phyloP scores from a whole-genome alignment of 805 yeast genomes.

The Pichia phayaonensis region DNA sequence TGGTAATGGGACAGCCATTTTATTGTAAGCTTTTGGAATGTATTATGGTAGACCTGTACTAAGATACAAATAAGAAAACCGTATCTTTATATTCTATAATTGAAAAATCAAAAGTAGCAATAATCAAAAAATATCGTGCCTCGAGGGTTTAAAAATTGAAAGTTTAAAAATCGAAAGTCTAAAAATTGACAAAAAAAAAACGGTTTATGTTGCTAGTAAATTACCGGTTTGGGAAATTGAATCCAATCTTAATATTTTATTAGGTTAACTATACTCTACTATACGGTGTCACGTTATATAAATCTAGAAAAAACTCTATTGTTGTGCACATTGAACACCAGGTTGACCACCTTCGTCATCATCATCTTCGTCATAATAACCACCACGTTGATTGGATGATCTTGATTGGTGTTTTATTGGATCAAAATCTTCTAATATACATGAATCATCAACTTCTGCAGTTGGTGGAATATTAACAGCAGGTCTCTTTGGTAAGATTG shows the following conservation, averaged over 20 bases:
- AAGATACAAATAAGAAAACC: too few relatives aligned
- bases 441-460: slow-evolving; percentile 67
- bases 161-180: too few relatives aligned
- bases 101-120: too few relatives aligned
- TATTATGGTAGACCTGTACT: too few relatives aligned
- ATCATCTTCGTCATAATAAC: slow-evolving; percentile 30
- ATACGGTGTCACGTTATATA: neutral
- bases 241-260: neutral
- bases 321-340: slow-evolving; percentile 92
- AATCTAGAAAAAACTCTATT: slow-evolving; percentile 35
- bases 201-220: neutral
- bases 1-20: slow-evolving; percentile 28
- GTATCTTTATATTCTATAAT: neutral
- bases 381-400: slow-evolving; percentile 41
- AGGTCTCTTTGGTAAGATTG: slow-evolving; percentile 72
- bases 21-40: too few relatives aligned
- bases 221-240: neutral
- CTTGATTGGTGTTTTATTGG: slow-evolving; percentile 23
- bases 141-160: too few relatives aligned
- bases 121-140: too few relatives aligned
- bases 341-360: slow-evolving; percentile 54
- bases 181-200: too few relatives aligned
- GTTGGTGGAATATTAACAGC: slow-evolving; percentile 54
- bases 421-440: slow-evolving; percentile 25
- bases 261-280: neutral